These are phyloP conservation scores for Fonsecaea nubica DNA, from an alignment of 2,329 filamentous ascomycete genomes.

Conservation along the genomic window DNA sequence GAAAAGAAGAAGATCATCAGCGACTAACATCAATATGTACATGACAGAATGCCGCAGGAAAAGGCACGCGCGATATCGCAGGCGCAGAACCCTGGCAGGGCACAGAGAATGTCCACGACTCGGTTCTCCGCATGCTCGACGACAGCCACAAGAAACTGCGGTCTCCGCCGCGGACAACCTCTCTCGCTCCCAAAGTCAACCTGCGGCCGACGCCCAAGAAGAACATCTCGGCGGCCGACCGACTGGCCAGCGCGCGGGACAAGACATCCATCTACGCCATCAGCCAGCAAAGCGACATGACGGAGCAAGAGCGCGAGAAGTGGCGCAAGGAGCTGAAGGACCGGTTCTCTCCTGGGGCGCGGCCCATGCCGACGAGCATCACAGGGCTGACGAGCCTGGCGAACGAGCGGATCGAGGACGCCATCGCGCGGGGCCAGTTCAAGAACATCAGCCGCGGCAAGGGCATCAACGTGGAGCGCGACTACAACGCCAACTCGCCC, in stretches of 20 bases:
- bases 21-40: constrained; percentile 9
- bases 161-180: constrained; percentile 49
- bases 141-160: constrained; percentile 66
- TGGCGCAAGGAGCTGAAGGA: constrained; percentile 77
- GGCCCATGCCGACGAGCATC: constrained; percentile 76
- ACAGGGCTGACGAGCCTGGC: constrained; percentile 81
- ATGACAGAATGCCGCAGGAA: constrained; percentile 63
- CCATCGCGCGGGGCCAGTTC: constrained; percentile 90
- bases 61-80: constrained; percentile 72
- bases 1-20: not conserved
- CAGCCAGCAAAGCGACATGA: constrained; percentile 64
- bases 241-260: constrained; percentile 65
- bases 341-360: constrained; percentile 74
- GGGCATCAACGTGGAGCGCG: constrained; percentile 71
- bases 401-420: constrained; percentile 91
- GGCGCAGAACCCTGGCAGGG: constrained; percentile 77
- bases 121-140: constrained; percentile 79
- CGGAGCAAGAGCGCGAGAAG: constrained; percentile 74
- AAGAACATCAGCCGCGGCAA: constrained; percentile 81
- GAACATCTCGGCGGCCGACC: constrained; percentile 53
- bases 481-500: constrained; percentile 80
- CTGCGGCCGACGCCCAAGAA: constrained; percentile 55
- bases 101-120: constrained; percentile 74
- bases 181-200: constrained; percentile 47
- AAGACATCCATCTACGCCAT: constrained; percentile 62